Conservation (phyloP, 2,329 filamentous ascomycete species). For the Eutypella sp. region DNA sequence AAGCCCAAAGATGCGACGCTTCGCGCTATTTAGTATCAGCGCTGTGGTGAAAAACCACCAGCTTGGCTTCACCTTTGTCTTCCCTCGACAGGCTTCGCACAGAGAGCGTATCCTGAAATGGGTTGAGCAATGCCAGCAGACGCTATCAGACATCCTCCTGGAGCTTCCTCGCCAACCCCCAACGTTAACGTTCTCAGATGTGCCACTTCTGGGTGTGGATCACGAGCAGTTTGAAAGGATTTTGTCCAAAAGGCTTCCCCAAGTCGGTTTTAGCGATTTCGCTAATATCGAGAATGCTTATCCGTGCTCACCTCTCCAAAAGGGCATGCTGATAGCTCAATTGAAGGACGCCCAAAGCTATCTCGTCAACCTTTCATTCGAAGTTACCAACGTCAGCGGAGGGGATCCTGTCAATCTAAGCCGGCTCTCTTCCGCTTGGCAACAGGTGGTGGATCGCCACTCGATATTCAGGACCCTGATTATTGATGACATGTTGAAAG, state of each 20-base stretch:
- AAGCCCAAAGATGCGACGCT: constrained; percentile 5
- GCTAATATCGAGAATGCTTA: constrained; percentile 5
- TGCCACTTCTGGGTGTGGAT: neutral
- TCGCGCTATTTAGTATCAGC: constrained; percentile 1
- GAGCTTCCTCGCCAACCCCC: neutral
- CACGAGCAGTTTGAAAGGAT: neutral
- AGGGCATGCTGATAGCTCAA: constrained; percentile 8
- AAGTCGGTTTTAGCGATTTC: neutral
- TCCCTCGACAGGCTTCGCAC: neutral
- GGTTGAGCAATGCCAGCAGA: neutral
- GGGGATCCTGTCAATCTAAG: neutral
- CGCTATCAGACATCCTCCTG: neutral
- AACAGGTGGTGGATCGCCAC: neutral
- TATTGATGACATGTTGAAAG: neutral
- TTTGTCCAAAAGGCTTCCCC: neutral
- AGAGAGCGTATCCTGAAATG: neutral
- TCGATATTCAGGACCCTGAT: neutral
- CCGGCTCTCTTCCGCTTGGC: neutral
- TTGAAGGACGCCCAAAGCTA: neutral
- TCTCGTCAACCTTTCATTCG: neutral
- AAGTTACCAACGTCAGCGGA: neutral
- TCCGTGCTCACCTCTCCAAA: constrained; percentile 12
- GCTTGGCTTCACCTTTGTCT: neutral
- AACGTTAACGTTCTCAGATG: neutral
- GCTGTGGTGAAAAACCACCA: neutral